Percentiles rank a stretch among this genome's conserved stretches.
Conservation (phyloP, 2,329 filamentous ascomycete genomes). For the Scedosporium apiospermum region DNA sequence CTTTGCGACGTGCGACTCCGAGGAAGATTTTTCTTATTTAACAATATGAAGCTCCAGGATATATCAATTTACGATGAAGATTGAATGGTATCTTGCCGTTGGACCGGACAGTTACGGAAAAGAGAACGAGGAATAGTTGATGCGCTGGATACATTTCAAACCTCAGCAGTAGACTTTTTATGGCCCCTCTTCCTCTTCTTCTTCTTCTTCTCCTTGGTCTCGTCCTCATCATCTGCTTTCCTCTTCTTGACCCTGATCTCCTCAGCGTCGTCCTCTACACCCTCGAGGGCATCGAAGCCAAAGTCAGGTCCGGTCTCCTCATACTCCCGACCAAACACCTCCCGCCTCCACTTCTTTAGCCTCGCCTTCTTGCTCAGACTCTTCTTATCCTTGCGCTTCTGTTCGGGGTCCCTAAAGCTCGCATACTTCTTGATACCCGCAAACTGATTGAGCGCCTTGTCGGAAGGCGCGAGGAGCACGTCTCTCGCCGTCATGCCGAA, state of each 20-base stretch:
- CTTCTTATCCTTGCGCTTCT: constrained; percentile 85
- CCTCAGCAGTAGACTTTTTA: constrained; percentile 26
- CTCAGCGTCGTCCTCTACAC: constrained; percentile 18
- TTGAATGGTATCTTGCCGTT: neutral
- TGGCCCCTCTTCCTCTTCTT: constrained; percentile 43
- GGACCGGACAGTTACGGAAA: neutral
- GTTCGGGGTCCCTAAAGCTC: constrained; percentile 75
- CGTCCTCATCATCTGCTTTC: constrained; percentile 17
- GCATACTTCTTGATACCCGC: constrained; percentile 93
- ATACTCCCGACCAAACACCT: constrained; percentile 51
- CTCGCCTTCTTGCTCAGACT: constrained; percentile 85
- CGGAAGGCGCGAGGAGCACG: constrained; percentile 80
- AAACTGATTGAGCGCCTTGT: constrained; percentile 78
- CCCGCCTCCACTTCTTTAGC: constrained; percentile 72
- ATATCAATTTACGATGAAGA: neutral
- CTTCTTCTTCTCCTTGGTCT: constrained; percentile 28
- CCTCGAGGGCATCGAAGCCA: constrained; percentile 37
- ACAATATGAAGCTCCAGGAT: neutral
- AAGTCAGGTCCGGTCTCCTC: constrained; percentile 48
- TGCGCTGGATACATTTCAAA: constrained; percentile 5
- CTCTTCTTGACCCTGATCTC: constrained; percentile 22
- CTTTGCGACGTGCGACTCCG: too few relatives aligned
- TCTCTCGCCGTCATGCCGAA: constrained; percentile 87
- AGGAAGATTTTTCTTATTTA: neutral
- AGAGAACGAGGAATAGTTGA: neutral